A percentile compares a stretch with the other conserved stretches of the same genome.
Conservation (phyloP, 257 asterid genomes). For the Solanum piurae region DNA sequence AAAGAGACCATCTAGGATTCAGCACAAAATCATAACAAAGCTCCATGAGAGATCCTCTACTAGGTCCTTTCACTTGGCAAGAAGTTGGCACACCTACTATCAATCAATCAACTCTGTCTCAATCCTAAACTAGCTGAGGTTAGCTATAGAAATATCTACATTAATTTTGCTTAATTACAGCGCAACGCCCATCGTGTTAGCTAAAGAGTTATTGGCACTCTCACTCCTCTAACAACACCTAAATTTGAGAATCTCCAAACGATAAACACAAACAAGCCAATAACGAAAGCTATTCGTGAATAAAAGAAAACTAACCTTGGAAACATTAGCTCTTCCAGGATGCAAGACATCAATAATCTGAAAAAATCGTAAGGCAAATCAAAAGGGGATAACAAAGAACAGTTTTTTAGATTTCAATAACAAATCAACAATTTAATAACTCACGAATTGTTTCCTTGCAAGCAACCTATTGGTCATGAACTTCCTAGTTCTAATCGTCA, state of each 20-base stretch:
- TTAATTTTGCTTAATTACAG: background rate
- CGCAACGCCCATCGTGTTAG: background rate
- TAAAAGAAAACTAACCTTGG: conserved; percentile 44
- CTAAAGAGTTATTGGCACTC: background rate
- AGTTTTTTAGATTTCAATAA: background rate
- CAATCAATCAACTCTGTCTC: background rate
- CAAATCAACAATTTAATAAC: background rate
- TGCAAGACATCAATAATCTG: conserved; percentile 83
- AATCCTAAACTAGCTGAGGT: background rate
- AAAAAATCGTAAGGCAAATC: background rate
- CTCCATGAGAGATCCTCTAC: background rate
- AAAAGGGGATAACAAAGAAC: background rate
- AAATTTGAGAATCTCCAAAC: background rate
- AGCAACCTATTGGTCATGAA: conserved; percentile 88
- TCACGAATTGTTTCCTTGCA: conserved; percentile 77
- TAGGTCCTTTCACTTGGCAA: background rate
- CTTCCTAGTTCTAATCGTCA: conserved; percentile 79
- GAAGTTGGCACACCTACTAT: background rate
- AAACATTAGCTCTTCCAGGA: conserved; percentile 84
- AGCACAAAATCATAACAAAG: background rate
- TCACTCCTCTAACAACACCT: background rate
- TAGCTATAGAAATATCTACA: background rate
- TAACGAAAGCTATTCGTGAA: background rate
- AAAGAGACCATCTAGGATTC: background rate
- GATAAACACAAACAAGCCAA: background rate